Conservation (phyloP, 495 filamentous ascomycete species). For the Beverwykella pulmonaria region DNA sequence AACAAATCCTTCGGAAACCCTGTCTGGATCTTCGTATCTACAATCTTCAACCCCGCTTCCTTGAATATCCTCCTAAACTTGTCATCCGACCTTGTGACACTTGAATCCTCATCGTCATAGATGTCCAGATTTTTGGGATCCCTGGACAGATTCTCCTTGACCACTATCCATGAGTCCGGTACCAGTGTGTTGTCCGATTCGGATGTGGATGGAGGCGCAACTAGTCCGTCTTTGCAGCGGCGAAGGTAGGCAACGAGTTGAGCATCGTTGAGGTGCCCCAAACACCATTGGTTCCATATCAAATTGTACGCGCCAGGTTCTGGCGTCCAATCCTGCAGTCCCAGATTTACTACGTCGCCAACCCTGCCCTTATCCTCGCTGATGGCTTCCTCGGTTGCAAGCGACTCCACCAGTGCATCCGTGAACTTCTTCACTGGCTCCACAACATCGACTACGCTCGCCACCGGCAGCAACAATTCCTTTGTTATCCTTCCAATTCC, state of each 20-base stretch:
- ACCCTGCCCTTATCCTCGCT: background rate
- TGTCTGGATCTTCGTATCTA: conserved; percentile 74
- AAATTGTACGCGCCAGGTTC: conserved; percentile 59
- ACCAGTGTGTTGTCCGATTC: background rate
- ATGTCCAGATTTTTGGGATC: conserved; percentile 59
- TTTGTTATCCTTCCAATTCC: conserved; percentile 66
- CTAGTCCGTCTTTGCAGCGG: conserved; percentile 61
- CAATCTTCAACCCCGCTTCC: conserved; percentile 65
- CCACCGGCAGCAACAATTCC: conserved; percentile 58
- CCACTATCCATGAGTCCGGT: conserved; percentile 60
- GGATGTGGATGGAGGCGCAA: conserved; percentile 24
- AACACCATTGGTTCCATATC: conserved; percentile 85
- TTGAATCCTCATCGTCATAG: conserved; percentile 77
- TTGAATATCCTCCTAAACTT: conserved; percentile 72
- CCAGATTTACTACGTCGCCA: conserved; percentile 72
- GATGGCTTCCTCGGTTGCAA: conserved; percentile 1
- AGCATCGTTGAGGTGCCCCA: conserved; percentile 83
- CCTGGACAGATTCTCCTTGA: conserved; percentile 86
- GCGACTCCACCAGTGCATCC: conserved; percentile 40
- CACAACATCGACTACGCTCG: conserved; percentile 59
- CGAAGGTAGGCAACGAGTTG: conserved; percentile 70
- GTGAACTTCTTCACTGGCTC: conserved; percentile 61
- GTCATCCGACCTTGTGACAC: conserved; percentile 72
- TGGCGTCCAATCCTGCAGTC: conserved; percentile 75
- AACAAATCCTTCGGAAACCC: conserved; percentile 50